phyloP scores from a whole-genome alignment of 345 rosid species.

The Cardamine occulta region DNA sequence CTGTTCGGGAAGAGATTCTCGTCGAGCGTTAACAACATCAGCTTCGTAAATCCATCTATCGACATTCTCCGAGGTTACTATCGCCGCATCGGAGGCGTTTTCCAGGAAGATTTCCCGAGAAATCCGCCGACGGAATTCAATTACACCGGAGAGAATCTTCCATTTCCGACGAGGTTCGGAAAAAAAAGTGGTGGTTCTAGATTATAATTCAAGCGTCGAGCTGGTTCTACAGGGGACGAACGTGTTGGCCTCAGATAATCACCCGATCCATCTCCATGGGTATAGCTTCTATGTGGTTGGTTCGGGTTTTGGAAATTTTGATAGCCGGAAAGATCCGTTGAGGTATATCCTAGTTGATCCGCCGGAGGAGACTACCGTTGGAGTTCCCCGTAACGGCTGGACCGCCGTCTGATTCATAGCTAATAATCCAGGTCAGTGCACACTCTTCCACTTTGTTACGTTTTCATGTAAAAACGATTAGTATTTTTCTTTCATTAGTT shows the following conservation, averaged over 20 bases:
- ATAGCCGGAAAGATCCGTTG: constrained; percentile 62
- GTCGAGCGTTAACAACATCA: constrained; percentile 81
- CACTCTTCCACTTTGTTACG: constrained; percentile 1
- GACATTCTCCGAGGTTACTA: constrained; percentile 83
- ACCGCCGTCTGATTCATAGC: constrained; percentile 77
- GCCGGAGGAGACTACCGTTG: constrained; percentile 76
- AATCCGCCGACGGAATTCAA: constrained; percentile 62
- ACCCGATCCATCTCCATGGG: constrained; percentile 92
- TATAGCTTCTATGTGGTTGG: constrained; percentile 76
- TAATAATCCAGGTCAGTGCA: constrained; percentile 73
- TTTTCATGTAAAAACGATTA: neutral
- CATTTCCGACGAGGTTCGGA: constrained; percentile 70
- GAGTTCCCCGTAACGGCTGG: constrained; percentile 88
- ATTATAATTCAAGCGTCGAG: constrained; percentile 68
- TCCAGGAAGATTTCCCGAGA: constrained; percentile 81
- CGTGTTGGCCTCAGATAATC: constrained; percentile 68
- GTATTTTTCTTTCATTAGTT: neutral
- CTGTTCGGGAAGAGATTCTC: constrained; percentile 79
- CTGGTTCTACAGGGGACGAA: constrained; percentile 81
- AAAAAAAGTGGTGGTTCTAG: constrained; percentile 86
- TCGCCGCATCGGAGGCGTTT: constrained; percentile 66
- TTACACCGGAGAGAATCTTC: constrained; percentile 68
- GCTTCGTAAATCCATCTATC: constrained; percentile 63
- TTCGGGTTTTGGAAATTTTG: constrained; percentile 73
- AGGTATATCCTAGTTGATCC: constrained; percentile 79